Evolutionary conservation across 2,329 filamentous ascomycete genomes (phyloP).

Genomic region (Pezicula neosporulosa): DNA sequence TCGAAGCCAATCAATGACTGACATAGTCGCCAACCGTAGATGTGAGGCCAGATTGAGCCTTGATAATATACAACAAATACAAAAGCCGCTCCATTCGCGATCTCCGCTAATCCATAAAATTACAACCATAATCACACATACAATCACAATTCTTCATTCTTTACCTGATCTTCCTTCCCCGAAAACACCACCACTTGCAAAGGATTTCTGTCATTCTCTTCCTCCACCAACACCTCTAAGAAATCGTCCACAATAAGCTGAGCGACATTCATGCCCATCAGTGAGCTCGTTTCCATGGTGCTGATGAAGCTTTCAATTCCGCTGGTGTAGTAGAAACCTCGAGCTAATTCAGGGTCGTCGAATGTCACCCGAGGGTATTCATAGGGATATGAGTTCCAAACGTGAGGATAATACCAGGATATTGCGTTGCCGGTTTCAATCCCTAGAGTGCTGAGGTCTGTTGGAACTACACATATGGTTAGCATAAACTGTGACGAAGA

Average conservation of each 20-base stretch:
- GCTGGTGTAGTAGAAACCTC: constrained; percentile 67
- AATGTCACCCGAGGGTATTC: constrained; percentile 84
- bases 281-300: constrained; percentile 92
- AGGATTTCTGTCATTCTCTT: constrained; percentile 2
- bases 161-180: not conserved
- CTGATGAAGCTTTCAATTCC: constrained; percentile 92
- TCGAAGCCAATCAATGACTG: no score
- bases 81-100: not conserved
- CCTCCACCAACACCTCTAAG: constrained; percentile 21
- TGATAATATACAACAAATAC: not conserved
- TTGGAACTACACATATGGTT: constrained; percentile 12
- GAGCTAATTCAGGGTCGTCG: constrained; percentile 69
- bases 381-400: constrained; percentile 84
- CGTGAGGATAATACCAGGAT: constrained; percentile 73
- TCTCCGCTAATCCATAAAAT: no score
- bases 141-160: constrained; percentile 7
- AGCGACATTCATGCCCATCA: constrained; percentile 88
- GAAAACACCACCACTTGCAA: not conserved
- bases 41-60: not conserved
- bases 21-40: no score
- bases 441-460: constrained; percentile 18
- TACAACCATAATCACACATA: not conserved
- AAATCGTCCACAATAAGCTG: constrained; percentile 64
- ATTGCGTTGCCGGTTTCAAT: constrained; percentile 50
- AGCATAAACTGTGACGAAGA: constrained; percentile 21